Evolutionary conservation across 2,329 filamentous ascomycete genomes (phyloP).

Genomic region (Trichoderma afroharzianum): DNA sequence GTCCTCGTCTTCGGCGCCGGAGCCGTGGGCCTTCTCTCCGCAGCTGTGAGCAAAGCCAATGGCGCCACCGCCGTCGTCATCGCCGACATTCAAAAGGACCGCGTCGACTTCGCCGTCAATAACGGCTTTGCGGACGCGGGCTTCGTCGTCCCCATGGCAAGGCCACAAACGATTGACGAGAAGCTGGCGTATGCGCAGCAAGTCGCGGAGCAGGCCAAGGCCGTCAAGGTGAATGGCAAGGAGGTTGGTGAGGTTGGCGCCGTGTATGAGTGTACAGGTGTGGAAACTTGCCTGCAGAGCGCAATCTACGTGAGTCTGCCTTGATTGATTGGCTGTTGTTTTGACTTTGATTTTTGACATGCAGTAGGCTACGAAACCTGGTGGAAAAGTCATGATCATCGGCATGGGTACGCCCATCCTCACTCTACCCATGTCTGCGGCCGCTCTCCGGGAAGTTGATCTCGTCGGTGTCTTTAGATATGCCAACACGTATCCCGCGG

Average conservation of each 20-base stretch:
- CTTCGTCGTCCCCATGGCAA: conserved; percentile 47
- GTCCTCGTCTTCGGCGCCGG: conserved; percentile 59
- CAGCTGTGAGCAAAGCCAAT: conserved; percentile 52
- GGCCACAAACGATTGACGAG: conserved; percentile 48
- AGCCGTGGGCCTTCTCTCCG: conserved; percentile 57
- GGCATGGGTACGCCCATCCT: conserved; percentile 71
- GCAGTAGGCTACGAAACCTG: conserved; percentile 54
- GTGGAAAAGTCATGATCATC: conserved; percentile 66
- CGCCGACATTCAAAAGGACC: conserved; percentile 54
- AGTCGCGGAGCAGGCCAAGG: conserved; percentile 44
- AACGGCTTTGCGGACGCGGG: conserved; percentile 54
- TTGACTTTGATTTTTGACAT: neutral
- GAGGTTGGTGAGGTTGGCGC: conserved; percentile 61
- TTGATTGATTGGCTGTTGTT: neutral
- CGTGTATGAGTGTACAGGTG: conserved; percentile 76
- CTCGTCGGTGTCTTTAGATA: conserved; percentile 70
- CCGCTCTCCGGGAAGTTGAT: conserved; percentile 66
- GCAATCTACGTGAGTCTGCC: conserved; percentile 58
- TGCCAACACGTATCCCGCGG: conserved; percentile 66
- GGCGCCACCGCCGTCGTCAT: conserved; percentile 46
- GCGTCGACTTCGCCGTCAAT: conserved; percentile 54
- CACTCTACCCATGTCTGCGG: conserved; percentile 64
- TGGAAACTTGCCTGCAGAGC: conserved; percentile 71
- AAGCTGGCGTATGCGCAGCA: conserved; percentile 50
- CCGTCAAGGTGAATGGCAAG: conserved; percentile 34